A percentile compares a stretch with the other conserved stretches of the same genome.
phyloP scores from a whole-genome alignment of 805 yeast species.

The Lipomyces sp. region DNA sequence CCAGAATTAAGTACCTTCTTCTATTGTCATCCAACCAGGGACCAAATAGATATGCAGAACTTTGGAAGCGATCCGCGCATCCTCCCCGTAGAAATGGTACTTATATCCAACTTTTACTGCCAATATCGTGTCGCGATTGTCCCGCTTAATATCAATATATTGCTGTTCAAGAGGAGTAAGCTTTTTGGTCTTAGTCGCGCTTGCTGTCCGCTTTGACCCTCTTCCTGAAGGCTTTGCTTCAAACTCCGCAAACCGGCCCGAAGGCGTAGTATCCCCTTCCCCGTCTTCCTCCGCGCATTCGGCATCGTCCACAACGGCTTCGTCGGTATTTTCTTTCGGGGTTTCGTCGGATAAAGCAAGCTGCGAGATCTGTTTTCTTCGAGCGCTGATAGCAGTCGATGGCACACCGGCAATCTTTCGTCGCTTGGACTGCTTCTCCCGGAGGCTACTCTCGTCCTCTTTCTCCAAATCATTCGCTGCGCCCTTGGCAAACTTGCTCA shows the following conservation, averaged over 20 bases:
- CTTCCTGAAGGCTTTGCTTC: background rate
- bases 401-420: background rate
- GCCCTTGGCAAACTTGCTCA: background rate
- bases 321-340: background rate
- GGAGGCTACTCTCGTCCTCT: background rate
- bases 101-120: constrained; percentile 91
- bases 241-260: background rate
- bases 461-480: background rate
- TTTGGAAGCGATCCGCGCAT: constrained; percentile 66
- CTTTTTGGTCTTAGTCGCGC: constrained; percentile 27
- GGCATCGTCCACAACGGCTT: background rate
- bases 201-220: background rate
- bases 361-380: background rate
- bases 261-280: constrained; percentile 1
- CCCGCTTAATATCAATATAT: constrained; percentile 59
- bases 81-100: constrained; percentile 80
- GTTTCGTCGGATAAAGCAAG: background rate
- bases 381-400: background rate
- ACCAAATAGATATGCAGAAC: constrained; percentile 65
- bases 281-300: constrained; percentile 17
- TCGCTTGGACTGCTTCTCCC: background rate
- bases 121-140: constrained; percentile 63
- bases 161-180: constrained; percentile 82
- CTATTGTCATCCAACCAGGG: constrained; percentile 60
- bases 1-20: constrained; percentile 38